These are phyloP conservation scores for Botrytis aclada DNA, from an alignment of 2,329 filamentous ascomycete genomes.

Conservation along the genomic window DNA sequence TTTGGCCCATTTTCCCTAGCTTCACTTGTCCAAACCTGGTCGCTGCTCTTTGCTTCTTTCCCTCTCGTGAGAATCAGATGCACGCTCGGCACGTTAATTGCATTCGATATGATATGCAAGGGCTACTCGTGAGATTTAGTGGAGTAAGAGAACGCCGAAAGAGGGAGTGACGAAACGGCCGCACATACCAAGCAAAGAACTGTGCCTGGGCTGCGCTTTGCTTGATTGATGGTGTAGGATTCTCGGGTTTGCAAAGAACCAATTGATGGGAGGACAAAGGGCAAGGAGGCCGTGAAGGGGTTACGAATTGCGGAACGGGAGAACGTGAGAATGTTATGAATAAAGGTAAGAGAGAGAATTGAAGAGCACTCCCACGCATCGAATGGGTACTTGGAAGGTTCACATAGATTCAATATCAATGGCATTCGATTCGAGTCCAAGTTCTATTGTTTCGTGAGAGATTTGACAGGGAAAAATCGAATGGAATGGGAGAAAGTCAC, in stretches of 20 bases:
- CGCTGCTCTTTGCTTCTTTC: not conserved
- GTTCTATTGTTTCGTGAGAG: not conserved
- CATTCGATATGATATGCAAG: constrained; percentile 7
- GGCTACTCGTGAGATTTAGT: not conserved
- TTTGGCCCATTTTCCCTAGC: not conserved
- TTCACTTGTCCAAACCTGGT: not conserved
- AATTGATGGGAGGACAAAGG: not conserved
- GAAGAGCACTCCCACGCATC: not conserved
- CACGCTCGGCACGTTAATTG: constrained; percentile 1
- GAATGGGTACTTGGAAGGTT: not conserved
- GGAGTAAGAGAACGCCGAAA: constrained; percentile 6
- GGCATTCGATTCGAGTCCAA: not conserved
- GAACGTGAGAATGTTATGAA: not conserved
- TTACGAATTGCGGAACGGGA: not conserved
- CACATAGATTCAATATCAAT: not conserved
- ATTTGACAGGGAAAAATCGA: not conserved
- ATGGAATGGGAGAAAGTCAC: not conserved
- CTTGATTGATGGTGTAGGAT: not conserved
- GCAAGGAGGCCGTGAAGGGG: constrained; percentile 5
- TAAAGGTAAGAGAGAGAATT: not conserved
- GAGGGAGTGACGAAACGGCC: constrained; percentile 18
- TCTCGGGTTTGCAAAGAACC: not conserved
- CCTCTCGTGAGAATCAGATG: not conserved
- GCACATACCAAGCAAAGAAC: constrained; percentile 8
- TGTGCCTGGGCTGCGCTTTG: not conserved